Percentiles rank a stretch among this genome's conserved stretches.
These are phyloP conservation scores for Rosa persica DNA, from an alignment of 306 rosid species.

Conservation along the genomic window DNA sequence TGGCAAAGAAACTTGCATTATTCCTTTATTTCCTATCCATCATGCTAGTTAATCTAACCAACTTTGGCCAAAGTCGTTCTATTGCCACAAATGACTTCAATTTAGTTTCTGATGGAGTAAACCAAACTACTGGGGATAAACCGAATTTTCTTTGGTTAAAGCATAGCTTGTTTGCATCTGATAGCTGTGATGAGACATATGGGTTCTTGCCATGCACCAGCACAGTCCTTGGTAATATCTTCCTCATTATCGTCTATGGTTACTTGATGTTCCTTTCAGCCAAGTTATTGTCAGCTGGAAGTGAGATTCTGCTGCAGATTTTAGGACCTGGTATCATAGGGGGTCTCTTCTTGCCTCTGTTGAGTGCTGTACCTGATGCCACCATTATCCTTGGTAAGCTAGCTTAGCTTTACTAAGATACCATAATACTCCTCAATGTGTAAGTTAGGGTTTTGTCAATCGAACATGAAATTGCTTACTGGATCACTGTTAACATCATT, in stretches of 20 bases:
- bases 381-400: conserved; percentile 47
- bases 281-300: conserved; percentile 39
- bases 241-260: conserved; percentile 46
- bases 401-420: not conserved
- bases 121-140: not conserved
- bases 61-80: conserved; percentile 5
- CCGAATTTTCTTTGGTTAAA: not conserved
- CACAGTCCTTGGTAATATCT: conserved; percentile 33
- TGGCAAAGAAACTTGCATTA: not conserved
- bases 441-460: not conserved
- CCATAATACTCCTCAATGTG: not conserved
- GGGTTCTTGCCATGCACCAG: conserved; percentile 51
- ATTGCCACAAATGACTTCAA: not conserved
- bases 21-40: not conserved
- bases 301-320: conserved; percentile 52
- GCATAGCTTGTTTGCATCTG: conserved; percentile 7
- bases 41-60: not conserved
- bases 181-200: conserved; percentile 39
- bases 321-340: conserved; percentile 53
- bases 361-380: conserved; percentile 50
- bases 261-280: conserved; percentile 51
- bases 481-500: not conserved
- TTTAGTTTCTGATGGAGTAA: conserved; percentile 3
- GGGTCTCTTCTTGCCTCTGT: conserved; percentile 44
- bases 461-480: not conserved